Base-by-base conservation (phyloP, 805 yeast species). In the Ogataea haglerorum region DNA sequence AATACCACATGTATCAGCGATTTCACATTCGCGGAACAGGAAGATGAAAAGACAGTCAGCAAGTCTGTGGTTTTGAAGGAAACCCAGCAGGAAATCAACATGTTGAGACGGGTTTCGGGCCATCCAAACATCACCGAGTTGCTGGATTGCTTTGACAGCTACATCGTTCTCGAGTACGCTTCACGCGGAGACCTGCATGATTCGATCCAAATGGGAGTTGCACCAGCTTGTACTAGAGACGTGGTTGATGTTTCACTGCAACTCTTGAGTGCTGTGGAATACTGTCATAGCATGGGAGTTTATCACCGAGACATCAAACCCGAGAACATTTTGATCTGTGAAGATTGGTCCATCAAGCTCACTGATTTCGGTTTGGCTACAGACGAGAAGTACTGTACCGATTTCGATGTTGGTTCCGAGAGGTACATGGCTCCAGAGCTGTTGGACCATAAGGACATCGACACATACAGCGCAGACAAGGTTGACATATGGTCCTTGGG, bases 361-460 rank as follows among this genome's bases (percentile, higher is more conserved):
- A 75, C 81, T 39, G 82, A 76, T 58, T 76, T 79, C 72, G 82
- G 82, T 2, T 63, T 76, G 47, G 80, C 82, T 2, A 75, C 82
- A 4, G 74, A 75, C 22, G 59, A 64, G 23, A 66, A 67, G 34
- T 63, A 66, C 33, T 80, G 86, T 52, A 64, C 76, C 25, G 89
- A 87, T 55, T 85, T 88, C 59, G 95, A 86, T 46, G 85, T 87
- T 43, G 96, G 96, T 17, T 78, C 87, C 40, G 95, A 87, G 63
- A 72, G 95, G 47, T 89, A 89, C 63, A 89, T 89, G 97, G 95
- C 96, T 0, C 97, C 97, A 1, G 97, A 89, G 58, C 65, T 88
- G 42, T 82, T 88, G 57, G 95, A 88, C 40, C 56, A 59, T 42
- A 51, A 61, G 10, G 65, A 66, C 29, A 64, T 78, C 35, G 76